These are phyloP conservation scores for Adansonia rubrostipa DNA, from an alignment of 441 rosid species.

Conservation along the genomic window DNA sequence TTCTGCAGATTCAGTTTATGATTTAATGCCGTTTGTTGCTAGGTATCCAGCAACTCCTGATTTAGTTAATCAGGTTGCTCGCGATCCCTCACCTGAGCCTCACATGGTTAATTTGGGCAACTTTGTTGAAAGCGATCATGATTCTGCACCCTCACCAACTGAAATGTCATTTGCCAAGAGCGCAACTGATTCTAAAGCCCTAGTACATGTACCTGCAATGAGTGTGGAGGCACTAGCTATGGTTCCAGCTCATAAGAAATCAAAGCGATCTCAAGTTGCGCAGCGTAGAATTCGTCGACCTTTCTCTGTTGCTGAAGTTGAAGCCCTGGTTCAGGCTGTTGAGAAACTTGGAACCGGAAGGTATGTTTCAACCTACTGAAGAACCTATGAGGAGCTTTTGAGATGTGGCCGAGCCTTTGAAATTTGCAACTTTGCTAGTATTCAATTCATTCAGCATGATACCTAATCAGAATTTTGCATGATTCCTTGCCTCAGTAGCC, in stretches of 20 bases:
- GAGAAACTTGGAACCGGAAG: constrained; percentile 99
- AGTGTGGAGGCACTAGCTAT: constrained; percentile 58
- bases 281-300: constrained; percentile 99
- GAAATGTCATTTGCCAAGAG: constrained; percentile 47
- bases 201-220: constrained; percentile 57
- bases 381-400: background rate
- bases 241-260: constrained; percentile 62
- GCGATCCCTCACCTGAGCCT: constrained; percentile 45
- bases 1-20: background rate
- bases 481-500: constrained; percentile 6
- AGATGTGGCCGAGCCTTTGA: constrained; percentile 1
- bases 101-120: constrained; percentile 44
- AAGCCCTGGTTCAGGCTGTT: constrained; percentile 96
- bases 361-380: constrained; percentile 39
- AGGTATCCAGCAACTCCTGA: constrained; percentile 53
- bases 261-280: constrained; percentile 62
- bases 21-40: constrained; percentile 26
- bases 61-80: constrained; percentile 38
- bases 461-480: background rate
- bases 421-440: background rate
- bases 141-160: constrained; percentile 61
- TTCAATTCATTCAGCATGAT: background rate
- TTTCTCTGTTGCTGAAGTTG: constrained; percentile 96
- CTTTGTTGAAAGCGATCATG: constrained; percentile 64
- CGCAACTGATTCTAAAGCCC: constrained; percentile 53